Base-by-base conservation (phyloP, 2,329 filamentous ascomycete species). In the Alternaria viburni region DNA sequence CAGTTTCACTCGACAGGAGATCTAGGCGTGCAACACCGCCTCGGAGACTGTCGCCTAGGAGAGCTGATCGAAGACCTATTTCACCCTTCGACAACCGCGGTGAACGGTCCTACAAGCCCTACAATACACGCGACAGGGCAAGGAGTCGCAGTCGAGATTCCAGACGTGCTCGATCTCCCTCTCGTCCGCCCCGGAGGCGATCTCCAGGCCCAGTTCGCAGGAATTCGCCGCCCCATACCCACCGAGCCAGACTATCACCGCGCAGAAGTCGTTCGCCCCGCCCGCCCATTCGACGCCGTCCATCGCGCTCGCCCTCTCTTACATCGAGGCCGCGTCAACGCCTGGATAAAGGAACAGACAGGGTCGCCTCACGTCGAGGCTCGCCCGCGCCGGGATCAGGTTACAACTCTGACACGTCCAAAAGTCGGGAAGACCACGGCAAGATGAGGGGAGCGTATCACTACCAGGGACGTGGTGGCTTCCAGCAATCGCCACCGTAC, bases 401-500 rank as follows among this genome's bases (percentile, higher is more conserved):
- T 25, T 69, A 75, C 66, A 66, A 72, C 36, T 77, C 78, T 49
- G 79, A 80, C 41, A 68, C 69, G 15, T 69, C 71, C 15, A 75
- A 66, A 41, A 68, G 67, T n/a, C 68, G 67, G 19, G 70, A 75
- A 60, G 68, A 67, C 50, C 71, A 74, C 52, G 60, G 64, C 28
- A 76, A 72, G 19, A 81, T 80, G 78, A 79, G 77, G 36, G 77
- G 77, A 12, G 69, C 74, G 25, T 79, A 80, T 61, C 69, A 72
- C 21, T 70, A 77, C 25, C 78, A 78, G 55, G 75, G 76, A 28
- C 74, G 83, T 41, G 78, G 80, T 23, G 77, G 76, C 59, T 87
- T 86, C 70, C 84, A 84, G 23, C 84, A 86, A 50, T 89, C 88
- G n/a, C 86, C 89, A 43, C 85, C 87, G 57, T 87, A 87, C 69